Conservation (phyloP, 805 yeast genomes). For the Yarrowia porcina region DNA sequence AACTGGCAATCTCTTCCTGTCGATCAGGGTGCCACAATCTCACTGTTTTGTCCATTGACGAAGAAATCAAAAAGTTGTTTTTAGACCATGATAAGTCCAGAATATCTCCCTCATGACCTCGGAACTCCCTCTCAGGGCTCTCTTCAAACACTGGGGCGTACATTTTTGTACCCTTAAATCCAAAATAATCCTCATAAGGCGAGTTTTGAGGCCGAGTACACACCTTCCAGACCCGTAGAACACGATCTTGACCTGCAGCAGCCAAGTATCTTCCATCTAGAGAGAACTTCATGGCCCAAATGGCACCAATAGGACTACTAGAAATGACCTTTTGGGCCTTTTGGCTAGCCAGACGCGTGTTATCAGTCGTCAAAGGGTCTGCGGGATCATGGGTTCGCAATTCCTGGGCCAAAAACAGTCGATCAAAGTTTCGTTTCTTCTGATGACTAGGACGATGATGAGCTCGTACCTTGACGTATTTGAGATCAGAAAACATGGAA, state of each 20-base stretch:
- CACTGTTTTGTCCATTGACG: slow-evolving; percentile 83
- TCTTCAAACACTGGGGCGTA: slow-evolving; percentile 79
- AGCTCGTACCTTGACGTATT: slow-evolving; percentile 38
- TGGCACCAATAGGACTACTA: slow-evolving; percentile 42
- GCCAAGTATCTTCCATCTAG: slow-evolving; percentile 80
- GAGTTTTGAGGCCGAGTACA: slow-evolving; percentile 9
- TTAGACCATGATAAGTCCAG: slow-evolving; percentile 84
- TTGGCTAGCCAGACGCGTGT: not conserved
- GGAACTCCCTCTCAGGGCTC: slow-evolving; percentile 55
- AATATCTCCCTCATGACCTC: slow-evolving; percentile 68
- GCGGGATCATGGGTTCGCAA: slow-evolving; percentile 27
- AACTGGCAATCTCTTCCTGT: slow-evolving; percentile 56
- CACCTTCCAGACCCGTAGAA: slow-evolving; percentile 74
- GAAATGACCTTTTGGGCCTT: not conserved
- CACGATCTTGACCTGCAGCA: slow-evolving; percentile 73
- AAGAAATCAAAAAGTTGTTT: slow-evolving; percentile 72
- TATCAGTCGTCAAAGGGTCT: not conserved
- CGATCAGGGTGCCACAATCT: slow-evolving; percentile 82
- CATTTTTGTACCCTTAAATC: slow-evolving; percentile 29
- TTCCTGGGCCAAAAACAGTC: slow-evolving; percentile 40
- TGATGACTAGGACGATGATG: slow-evolving; percentile 32
- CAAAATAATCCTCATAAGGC: not conserved
- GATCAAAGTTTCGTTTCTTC: slow-evolving; percentile 34
- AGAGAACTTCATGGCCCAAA: slow-evolving; percentile 74
- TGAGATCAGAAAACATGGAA: slow-evolving; percentile 34